Evolutionary conservation across 1,139 yeast genomes (phyloP), one percentile per base, ranked within the genome.

Genomic region (Magnusiomyces fungicola): DNA sequence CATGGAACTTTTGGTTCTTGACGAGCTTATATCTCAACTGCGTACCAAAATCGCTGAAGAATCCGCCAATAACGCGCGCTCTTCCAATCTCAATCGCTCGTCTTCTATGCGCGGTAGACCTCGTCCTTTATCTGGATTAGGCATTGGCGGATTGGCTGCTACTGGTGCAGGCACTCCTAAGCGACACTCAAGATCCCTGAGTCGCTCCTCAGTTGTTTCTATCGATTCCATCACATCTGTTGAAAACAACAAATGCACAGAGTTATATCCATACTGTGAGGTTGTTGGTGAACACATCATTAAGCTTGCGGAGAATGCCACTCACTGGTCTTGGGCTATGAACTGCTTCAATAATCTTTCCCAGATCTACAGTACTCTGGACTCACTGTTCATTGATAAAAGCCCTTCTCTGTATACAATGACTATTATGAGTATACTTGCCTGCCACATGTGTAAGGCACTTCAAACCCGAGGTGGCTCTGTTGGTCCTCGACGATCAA

Each of bases 291-390:
- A 51, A 36, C 53, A 51, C 40, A 48, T 48, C 27, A 32, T 30
- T 16, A 43, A 49, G 25, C 32, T 46, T 9, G 51, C 53, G 2
- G 43, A 44, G 21, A 46, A 51, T 30, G 48, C 53, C 4, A 46
- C 51, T 10, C 47, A 48, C 36, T 51, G 53, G 51, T 39, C 47
- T 5, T 51, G 53, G 53, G 33, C 46, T 10, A 43, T 40, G 19
- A 37, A 43, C 25, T 43, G 49, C 32, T 51, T 46, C 37, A 19
- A 32, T 43, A 34, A 48, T 14, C 42, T 51, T 18, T 41, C 42
- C 10, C 29, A 37, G 1, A 33, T 51, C n/a, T 46, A 51, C 38
- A 43, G 34, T 3, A 12, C 19, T 18, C 18, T 30, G 27, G 44
- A 41, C n/a, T 19, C 34, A 2, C 33, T 19, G 5, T 29, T 41